Evolutionary conservation across 495 filamentous ascomycete genomes (phyloP).

Genomic region (Aspergillus nidulans): DNA sequence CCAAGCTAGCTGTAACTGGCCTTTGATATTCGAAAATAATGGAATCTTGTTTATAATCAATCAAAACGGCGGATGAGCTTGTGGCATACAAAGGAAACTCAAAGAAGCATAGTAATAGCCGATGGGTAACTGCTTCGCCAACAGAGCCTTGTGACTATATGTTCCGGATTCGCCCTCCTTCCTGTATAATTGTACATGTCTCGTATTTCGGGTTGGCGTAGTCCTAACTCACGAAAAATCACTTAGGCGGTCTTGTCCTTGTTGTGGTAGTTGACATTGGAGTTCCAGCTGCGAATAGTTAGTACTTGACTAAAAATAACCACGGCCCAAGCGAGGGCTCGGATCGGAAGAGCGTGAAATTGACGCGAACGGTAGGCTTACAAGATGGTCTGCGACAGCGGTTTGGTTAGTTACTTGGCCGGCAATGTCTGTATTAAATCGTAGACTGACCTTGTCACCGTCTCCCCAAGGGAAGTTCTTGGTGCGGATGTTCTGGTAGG

Average conservation of each 20-base stretch:
- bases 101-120: conserved; percentile 26
- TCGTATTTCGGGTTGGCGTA: neutral
- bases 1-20: neutral
- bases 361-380: conserved; percentile 41
- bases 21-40: neutral
- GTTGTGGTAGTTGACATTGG: conserved; percentile 92
- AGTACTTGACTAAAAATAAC: conserved; percentile 9
- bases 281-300: conserved; percentile 74
- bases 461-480: conserved; percentile 91
- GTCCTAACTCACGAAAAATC: neutral
- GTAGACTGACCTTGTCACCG: conserved; percentile 75
- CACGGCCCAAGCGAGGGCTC: neutral
- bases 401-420: conserved; percentile 27
- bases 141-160: conserved; percentile 18
- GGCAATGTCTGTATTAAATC: neutral
- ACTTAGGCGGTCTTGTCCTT: conserved; percentile 66
- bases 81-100: conserved; percentile 18
- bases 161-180: conserved; percentile 10
- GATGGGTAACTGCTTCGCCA: neutral
- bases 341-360: neutral
- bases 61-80: neutral
- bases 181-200: conserved; percentile 23
- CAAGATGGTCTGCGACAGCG: conserved; percentile 53
- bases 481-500: conserved; percentile 87
- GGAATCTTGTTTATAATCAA: neutral